Conservation (phyloP, 2,329 filamentous ascomycete genomes). For the Trichoderma sp. region DNA sequence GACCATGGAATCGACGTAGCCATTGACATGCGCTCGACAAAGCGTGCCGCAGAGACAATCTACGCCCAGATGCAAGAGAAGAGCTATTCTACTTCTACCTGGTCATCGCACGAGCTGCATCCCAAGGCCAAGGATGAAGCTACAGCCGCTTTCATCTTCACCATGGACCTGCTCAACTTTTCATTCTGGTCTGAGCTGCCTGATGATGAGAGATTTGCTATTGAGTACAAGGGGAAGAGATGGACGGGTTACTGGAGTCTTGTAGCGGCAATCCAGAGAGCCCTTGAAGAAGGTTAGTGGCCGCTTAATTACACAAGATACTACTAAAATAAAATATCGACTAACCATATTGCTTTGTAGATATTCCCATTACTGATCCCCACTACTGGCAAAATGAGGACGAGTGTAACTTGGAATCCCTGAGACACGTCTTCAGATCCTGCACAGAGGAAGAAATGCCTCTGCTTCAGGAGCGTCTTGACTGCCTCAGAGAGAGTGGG, state of each 20-base stretch:
- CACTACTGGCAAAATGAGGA: slow-evolving; percentile 82
- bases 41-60: slow-evolving; percentile 78
- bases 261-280: slow-evolving; percentile 83
- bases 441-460: slow-evolving; percentile 87
- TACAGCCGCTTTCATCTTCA: slow-evolving; percentile 91
- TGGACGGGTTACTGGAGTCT: slow-evolving; percentile 98
- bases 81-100: slow-evolving; percentile 80
- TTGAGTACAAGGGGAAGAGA: slow-evolving; percentile 76
- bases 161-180: slow-evolving; percentile 96
- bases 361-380: slow-evolving; percentile 71
- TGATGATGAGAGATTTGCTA: slow-evolving; percentile 74
- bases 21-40: slow-evolving; percentile 80
- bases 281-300: slow-evolving; percentile 74
- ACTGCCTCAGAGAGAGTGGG: slow-evolving; percentile 82
- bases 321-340: not conserved
- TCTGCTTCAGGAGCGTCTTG: slow-evolving; percentile 74
- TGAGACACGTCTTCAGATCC: slow-evolving; percentile 82
- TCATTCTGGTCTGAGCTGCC: slow-evolving; percentile 85
- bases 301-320: not conserved
- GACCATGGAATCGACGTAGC: slow-evolving; percentile 93
- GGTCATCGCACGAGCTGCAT: slow-evolving; percentile 88
- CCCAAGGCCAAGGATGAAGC: slow-evolving; percentile 78
- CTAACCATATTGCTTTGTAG: not conserved
- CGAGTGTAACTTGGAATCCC: slow-evolving; percentile 72
- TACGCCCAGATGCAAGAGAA: slow-evolving; percentile 82